A percentile compares a stretch with the other conserved stretches of the same genome.
phyloP scores from a whole-genome alignment of 441 rosid species.

The Populus trichocarpa region DNA sequence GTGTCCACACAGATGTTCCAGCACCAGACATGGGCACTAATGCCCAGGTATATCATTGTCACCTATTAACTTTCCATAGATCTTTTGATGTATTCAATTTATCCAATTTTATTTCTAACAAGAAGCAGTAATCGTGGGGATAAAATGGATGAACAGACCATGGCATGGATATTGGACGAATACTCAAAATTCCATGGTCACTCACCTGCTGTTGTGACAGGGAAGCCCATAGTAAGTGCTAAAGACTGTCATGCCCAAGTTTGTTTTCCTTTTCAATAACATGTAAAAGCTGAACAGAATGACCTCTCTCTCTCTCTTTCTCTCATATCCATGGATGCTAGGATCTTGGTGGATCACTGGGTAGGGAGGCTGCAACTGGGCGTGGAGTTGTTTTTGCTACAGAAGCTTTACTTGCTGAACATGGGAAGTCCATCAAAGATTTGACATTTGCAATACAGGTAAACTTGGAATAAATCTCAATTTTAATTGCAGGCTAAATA shows the following conservation, averaged over 20 bases:
- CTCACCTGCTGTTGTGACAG: constrained; percentile 94
- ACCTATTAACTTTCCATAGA: not conserved
- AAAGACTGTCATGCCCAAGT: not conserved
- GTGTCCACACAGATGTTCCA: too few relatives aligned
- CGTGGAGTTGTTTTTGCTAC: constrained; percentile 87
- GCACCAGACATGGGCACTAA: constrained; percentile 34
- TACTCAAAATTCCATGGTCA: constrained; percentile 97
- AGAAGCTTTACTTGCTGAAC: constrained; percentile 87
- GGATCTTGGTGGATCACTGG: constrained; percentile 99
- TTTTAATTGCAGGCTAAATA: not conserved
- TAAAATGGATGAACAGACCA: constrained; percentile 43
- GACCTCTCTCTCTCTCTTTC: not conserved
- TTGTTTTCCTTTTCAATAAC: not conserved
- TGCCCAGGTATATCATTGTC: constrained; percentile 48
- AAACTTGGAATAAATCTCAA: not conserved
- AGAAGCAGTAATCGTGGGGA: not conserved
- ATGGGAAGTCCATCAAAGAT: constrained; percentile 67
- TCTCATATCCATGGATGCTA: constrained; percentile 23
- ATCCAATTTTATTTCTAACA: not conserved
- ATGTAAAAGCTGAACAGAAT: not conserved
- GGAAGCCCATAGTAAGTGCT: constrained; percentile 80
- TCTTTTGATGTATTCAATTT: not conserved
- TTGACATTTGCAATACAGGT: constrained; percentile 93
- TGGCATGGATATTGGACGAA: constrained; percentile 31
- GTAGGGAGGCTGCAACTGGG: constrained; percentile 98